A percentile compares a stretch with the other conserved stretches of the same genome.
Evolutionary conservation across 2,329 filamentous ascomycete species (phyloP).

Genomic region (Aspergillus ruber): DNA sequence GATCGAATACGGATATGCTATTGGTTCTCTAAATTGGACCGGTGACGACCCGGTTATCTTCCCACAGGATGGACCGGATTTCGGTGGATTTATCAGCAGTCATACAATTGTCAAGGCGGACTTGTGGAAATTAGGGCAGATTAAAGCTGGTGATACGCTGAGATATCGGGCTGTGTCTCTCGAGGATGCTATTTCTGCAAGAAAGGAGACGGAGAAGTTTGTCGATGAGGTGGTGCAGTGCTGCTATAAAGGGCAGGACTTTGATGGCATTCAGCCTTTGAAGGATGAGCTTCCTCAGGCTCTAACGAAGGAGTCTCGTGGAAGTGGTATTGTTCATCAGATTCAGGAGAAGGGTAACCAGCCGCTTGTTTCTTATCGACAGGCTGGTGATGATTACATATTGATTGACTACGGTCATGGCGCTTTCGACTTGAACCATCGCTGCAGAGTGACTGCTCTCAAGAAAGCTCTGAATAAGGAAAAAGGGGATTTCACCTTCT

Average conservation of each 20-base stretch:
- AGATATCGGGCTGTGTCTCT: conserved; percentile 47
- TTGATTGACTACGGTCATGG: conserved; percentile 55
- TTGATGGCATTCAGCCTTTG: conserved; percentile 28
- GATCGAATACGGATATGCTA: conserved; percentile 55
- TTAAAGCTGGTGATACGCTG: conserved; percentile 53
- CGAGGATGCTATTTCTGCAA: conserved; percentile 45
- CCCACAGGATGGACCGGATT: conserved; percentile 53
- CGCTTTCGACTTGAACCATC: conserved; percentile 51
- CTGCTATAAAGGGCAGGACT: conserved; percentile 26
- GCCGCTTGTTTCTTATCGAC: conserved; percentile 37
- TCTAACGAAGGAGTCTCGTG: conserved; percentile 14
- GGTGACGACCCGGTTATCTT: conserved; percentile 58
- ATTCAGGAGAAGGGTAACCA: conserved; percentile 29
- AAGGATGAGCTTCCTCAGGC: conserved; percentile 17
- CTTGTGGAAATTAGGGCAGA: conserved; percentile 56
- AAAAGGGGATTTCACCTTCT: conserved; percentile 30
- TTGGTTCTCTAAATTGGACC: conserved; percentile 55
- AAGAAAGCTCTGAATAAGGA: conserved; percentile 41
- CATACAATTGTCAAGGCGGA: conserved; percentile 53
- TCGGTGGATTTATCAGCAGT: conserved; percentile 55
- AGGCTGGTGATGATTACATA: conserved; percentile 47
- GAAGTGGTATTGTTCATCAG: conserved; percentile 28
- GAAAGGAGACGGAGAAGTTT: conserved; percentile 40
- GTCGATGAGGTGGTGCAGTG: conserved; percentile 38
- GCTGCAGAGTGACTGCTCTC: conserved; percentile 50